Conservation (phyloP, 139 green algal genomes). For the Parachlorella kessleri region DNA sequence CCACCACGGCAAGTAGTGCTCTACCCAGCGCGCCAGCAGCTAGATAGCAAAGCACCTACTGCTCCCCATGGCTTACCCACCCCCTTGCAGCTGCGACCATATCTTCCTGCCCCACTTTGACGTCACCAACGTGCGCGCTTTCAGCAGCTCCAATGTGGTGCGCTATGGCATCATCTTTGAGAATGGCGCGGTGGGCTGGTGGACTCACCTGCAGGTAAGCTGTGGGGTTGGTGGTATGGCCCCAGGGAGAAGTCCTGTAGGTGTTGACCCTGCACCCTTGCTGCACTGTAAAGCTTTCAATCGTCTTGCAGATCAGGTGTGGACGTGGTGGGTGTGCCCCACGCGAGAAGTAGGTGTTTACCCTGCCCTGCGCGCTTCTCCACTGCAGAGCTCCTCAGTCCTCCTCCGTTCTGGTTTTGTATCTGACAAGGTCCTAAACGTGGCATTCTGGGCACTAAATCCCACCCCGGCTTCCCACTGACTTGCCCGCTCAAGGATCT, state of each 20-base stretch:
- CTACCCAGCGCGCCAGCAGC: background rate
- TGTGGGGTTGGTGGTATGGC: too few relatives aligned
- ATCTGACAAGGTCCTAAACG: too few relatives aligned
- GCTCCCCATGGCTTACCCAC: background rate
- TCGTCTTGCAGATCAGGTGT: too few relatives aligned
- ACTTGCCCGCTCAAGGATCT: background rate
- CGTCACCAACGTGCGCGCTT: constrained; percentile 46
- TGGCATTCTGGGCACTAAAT: background rate
- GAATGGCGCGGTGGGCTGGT: constrained; percentile 17
- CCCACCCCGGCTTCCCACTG: background rate
- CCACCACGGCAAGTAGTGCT: background rate
- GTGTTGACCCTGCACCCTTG: too few relatives aligned
- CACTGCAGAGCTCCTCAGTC: too few relatives aligned
- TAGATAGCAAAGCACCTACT: background rate
- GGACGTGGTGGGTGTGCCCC: background rate
- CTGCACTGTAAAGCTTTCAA: too few relatives aligned
- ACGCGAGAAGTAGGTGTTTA: background rate
- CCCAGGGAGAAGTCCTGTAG: too few relatives aligned
- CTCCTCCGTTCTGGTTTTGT: too few relatives aligned
- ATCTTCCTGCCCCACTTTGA: constrained; percentile 49
- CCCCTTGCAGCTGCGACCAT: constrained; percentile 29
- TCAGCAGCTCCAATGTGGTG: constrained; percentile 19
- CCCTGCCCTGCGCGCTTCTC: background rate
- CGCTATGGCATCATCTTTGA: constrained; percentile 20
- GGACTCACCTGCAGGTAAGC: constrained; percentile 27